These are phyloP conservation scores for Termitomyces sp. DNA, from an alignment of 768 basidiomycete genomes.

Conservation along the genomic window DNA sequence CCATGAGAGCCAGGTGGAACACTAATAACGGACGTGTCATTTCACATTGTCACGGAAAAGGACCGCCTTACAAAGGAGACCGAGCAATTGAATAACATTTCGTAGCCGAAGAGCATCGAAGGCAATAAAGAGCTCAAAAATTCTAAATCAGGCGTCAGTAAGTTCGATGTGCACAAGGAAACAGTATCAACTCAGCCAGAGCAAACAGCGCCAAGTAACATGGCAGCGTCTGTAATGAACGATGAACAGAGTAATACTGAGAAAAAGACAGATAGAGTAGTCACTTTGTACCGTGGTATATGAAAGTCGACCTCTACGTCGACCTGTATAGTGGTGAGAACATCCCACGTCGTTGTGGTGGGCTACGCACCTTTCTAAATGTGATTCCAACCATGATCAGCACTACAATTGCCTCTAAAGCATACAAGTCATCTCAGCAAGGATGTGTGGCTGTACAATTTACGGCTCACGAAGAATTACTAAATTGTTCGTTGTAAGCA, in stretches of 20 bases:
- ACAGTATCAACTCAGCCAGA: conserved; percentile 64
- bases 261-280: neutral
- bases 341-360: neutral
- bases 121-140: conserved; percentile 79
- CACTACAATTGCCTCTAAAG: conserved; percentile 70
- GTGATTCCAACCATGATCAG: conserved; percentile 71
- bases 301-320: conserved; percentile 43
- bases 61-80: conserved; percentile 55
- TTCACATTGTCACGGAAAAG: too few species aligned
- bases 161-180: neutral
- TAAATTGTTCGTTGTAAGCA: conserved; percentile 21
- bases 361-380: conserved; percentile 54
- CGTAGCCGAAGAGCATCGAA: conserved; percentile 78
- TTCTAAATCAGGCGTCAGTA: conserved; percentile 35
- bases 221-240: conserved; percentile 57
- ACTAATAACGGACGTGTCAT: conserved; percentile 33
- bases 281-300: conserved; percentile 51
- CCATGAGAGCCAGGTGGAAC: conserved; percentile 73
- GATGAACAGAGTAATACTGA: neutral
- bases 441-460: neutral
- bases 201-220: conserved; percentile 85
- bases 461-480: conserved; percentile 57
- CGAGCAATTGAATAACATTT: conserved; percentile 76
- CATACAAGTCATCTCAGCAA: conserved; percentile 4
- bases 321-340: conserved; percentile 37